Base-by-base conservation (phyloP, 768 basidiomycete genomes). In the Pholiota microspora region DNA sequence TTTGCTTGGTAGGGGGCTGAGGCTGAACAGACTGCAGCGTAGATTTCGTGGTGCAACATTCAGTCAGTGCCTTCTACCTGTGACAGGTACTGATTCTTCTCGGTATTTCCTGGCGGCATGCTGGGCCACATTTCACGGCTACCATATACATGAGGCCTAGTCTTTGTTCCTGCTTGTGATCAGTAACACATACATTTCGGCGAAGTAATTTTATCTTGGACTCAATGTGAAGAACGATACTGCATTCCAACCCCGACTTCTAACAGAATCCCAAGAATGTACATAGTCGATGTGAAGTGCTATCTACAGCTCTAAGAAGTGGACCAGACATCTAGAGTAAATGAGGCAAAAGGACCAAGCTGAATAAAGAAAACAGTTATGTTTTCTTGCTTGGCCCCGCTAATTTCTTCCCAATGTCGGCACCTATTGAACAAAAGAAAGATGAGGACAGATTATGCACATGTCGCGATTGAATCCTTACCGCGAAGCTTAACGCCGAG, bases 401-500 rank as follows among this genome's bases (percentile, higher is more conserved):
- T 79, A 92, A 68, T 73, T 90, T 90, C 80, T 91, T 88, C 68
- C 92, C 92, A 80, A 94, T 92, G 56, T 91, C 85, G 57, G 77
- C 59, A 61, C 90, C 89, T 92, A 57, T 23, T 49, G 21, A 38
- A 35, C 29, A 47, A 24, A 32, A 56, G 61, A 59, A 59, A 52
- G 49, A 49, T 25, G 16, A 49, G 23, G 35, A 27, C 35, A 44
- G 49, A 15, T 28, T 28, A 45, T 45, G 38, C 50, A 15, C 27
- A n/a, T 42, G n/a, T 16, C 18, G n/a, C n/a, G n/a, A n/a, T n/a
- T n/a, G n/a, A n/a, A 50, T 25, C 71, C 83, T 49, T 69, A 86
- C 94, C 94, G 67, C 94, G 84, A 58, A 98, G 81, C 71, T 96
- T 98, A 63, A 97, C 87, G 44, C 84, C 86, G 59, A 98, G 79